Evolutionary conservation across 2,329 filamentous ascomycete species (phyloP).

Genomic region (Cadophora sp.): DNA sequence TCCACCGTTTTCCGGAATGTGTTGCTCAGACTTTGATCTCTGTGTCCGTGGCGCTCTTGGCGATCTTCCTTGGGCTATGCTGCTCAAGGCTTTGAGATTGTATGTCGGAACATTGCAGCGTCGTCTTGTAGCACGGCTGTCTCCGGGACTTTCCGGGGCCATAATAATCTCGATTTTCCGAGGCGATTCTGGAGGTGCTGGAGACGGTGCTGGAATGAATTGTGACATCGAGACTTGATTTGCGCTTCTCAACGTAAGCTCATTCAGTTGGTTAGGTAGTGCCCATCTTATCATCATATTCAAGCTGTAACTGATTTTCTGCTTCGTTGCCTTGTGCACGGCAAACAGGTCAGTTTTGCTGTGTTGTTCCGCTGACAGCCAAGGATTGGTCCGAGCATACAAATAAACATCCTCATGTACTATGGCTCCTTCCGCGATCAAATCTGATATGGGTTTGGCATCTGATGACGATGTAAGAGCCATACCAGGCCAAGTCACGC

Average conservation of each 20-base stretch:
- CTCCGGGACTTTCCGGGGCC: slow-evolving; percentile 29
- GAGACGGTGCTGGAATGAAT: not conserved
- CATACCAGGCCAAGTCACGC: slow-evolving; percentile 38
- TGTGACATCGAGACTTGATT: slow-evolving; percentile 2
- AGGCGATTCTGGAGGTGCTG: slow-evolving; percentile 18
- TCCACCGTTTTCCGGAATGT: slow-evolving; percentile 34
- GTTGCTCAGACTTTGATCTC: slow-evolving; percentile 31
- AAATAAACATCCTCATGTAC: slow-evolving; percentile 22
- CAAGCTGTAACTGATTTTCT: slow-evolving; percentile 28
- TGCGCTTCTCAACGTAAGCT: slow-evolving; percentile 3
- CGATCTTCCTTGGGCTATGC: slow-evolving; percentile 61
- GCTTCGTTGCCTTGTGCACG: slow-evolving; percentile 15
- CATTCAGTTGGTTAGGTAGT: slow-evolving; percentile 28
- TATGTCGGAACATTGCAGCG: slow-evolving; percentile 49
- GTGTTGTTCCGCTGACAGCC: not conserved
- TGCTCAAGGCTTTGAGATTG: slow-evolving; percentile 65
- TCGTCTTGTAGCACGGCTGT: slow-evolving; percentile 34
- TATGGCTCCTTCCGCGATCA: slow-evolving; percentile 12
- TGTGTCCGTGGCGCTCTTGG: slow-evolving; percentile 49
- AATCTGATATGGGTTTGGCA: slow-evolving; percentile 1
- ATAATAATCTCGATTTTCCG: slow-evolving; percentile 18
- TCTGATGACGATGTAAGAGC: slow-evolving; percentile 17
- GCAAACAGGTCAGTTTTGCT: not conserved
- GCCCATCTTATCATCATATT: slow-evolving; percentile 35
- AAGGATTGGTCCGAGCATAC: slow-evolving; percentile 15